phyloP scores from a whole-genome alignment of 2,329 filamentous ascomycete species.

The Plectosphaerella sp. region DNA sequence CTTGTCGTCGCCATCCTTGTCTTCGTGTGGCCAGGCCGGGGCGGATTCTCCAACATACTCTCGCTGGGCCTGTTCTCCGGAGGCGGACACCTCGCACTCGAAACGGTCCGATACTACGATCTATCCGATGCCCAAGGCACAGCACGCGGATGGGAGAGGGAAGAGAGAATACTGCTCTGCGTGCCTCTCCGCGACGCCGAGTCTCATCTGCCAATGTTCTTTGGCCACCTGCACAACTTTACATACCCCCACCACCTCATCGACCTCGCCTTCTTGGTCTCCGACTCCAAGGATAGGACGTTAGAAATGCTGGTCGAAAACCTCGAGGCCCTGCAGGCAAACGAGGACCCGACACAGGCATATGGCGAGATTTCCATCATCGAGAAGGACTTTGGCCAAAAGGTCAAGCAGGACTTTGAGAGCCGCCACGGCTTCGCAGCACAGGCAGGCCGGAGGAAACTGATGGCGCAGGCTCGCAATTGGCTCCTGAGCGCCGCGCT shows the following conservation, averaged over 20 bases:
- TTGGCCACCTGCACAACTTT: slow-evolving; percentile 92
- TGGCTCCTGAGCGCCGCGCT: slow-evolving; percentile 93
- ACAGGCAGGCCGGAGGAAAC: slow-evolving; percentile 86
- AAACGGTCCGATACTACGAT: slow-evolving; percentile 97
- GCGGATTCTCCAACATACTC: slow-evolving; percentile 54
- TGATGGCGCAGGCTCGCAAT: slow-evolving; percentile 97
- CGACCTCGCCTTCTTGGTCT: slow-evolving; percentile 93
- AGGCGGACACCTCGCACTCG: slow-evolving; percentile 70
- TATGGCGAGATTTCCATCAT: slow-evolving; percentile 98
- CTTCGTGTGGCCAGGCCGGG: slow-evolving; percentile 67
- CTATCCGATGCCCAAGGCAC: slow-evolving; percentile 87
- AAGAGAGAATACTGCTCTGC: slow-evolving; percentile 91
- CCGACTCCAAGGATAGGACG: slow-evolving; percentile 93
- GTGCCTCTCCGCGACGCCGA: slow-evolving; percentile 92
- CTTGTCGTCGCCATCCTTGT: slow-evolving; percentile 64
- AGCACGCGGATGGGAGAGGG: slow-evolving; percentile 89
- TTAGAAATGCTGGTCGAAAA: slow-evolving; percentile 70
- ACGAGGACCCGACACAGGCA: slow-evolving; percentile 72
- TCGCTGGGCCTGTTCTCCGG: slow-evolving; percentile 68
- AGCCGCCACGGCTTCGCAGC: slow-evolving; percentile 96
- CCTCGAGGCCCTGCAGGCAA: slow-evolving; percentile 73
- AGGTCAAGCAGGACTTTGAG: slow-evolving; percentile 96
- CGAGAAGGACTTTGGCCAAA: slow-evolving; percentile 98
- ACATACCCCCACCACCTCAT: slow-evolving; percentile 97
- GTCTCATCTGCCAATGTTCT: slow-evolving; percentile 94